Evolutionary conservation across 345 rosid species (phyloP), one percentile per base, ranked within the genome.

Genomic region (Arabidopsis arenosa): DNA sequence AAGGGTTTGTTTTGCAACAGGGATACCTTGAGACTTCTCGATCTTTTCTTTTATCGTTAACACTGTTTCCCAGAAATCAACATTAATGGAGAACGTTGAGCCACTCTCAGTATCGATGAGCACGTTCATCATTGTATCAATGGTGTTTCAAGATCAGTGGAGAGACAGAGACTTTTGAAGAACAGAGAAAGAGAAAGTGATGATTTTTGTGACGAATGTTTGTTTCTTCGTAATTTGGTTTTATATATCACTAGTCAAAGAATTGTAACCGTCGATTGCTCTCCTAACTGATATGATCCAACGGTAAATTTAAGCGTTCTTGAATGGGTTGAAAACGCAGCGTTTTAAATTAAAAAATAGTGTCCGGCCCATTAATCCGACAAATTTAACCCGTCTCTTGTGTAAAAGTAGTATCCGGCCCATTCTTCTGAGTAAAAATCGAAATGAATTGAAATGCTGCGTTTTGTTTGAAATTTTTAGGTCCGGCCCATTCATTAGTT

Each of bases 41-140:
- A 94, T 80, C 74, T 89, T 88, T 48, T 84, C 80, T 75, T 92
- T 92, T 82, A 92, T 88, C 44, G 79, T 85, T 0, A 83, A 76
- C 39, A 94, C 82, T 1, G 90, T 86, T 44, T 90, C 95, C 9
- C 75, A 77, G 79, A 35, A 85, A 49, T 86, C 83, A 28, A 92
- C 61, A 82, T 88, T 90, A 55, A 90, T 85, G 63, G 82, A 41
- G 81, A 56, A 56, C 10, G 21, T 0, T 43, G 6, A 43, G 41
- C 11, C 41, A 37, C 11, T 37, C 32, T 9, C 4, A 9, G 9
- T 10, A 10, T 37, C 8, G 41, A 8, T 37, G 41, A 7, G 2
- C 37, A 35, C 37, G 8, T 35, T 1, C 37, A 35, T 35, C 7
- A 6, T 35, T 35, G 37, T 35, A 35, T 1, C 36, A 23, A 23